Percentiles rank a stretch among this genome's conserved stretches.
phyloP scores from a whole-genome alignment of 2,329 filamentous ascomycete species.

The Calonectria leucothoes region DNA sequence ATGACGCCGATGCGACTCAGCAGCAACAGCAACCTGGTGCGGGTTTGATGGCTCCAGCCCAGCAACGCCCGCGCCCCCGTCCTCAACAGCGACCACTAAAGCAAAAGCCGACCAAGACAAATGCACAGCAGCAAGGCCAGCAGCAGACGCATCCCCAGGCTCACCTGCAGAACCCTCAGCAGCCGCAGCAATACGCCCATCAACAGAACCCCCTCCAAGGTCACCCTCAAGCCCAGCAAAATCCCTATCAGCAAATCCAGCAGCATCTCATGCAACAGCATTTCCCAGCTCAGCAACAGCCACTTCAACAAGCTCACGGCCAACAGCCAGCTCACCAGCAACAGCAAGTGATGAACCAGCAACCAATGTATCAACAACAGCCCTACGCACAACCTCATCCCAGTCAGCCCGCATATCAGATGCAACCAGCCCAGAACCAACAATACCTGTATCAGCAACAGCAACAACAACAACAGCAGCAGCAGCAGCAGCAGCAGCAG shows the following conservation, averaged over 20 bases:
- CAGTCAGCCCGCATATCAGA: not conserved
- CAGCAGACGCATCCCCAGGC: not conserved
- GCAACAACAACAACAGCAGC: not conserved
- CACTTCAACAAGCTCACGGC: not conserved
- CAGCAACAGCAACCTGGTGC: constrained; percentile 12
- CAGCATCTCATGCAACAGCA: not conserved
- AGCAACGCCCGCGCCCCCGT: not conserved
- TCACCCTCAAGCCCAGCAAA: not conserved
- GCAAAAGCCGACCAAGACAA: not conserved
- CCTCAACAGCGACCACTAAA: not conserved
- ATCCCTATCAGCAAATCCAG: not conserved
- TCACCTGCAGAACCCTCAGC: not conserved
- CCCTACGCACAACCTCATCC: not conserved
- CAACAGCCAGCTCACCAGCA: not conserved
- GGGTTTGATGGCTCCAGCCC: not conserved
- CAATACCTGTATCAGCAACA: not conserved
- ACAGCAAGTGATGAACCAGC: too few species aligned
- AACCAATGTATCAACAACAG: not conserved
- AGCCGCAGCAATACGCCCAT: not conserved
- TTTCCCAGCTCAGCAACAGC: not conserved
- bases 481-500: not conserved
- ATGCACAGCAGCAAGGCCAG: not conserved
- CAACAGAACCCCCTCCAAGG: not conserved
- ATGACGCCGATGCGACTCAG: not conserved
- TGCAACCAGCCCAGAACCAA: not conserved